A percentile compares a stretch with the other conserved stretches of the same genome.
These are phyloP conservation scores for Steccherinum ochraceum DNA, from an alignment of 768 basidiomycete species.

Conservation along the genomic window DNA sequence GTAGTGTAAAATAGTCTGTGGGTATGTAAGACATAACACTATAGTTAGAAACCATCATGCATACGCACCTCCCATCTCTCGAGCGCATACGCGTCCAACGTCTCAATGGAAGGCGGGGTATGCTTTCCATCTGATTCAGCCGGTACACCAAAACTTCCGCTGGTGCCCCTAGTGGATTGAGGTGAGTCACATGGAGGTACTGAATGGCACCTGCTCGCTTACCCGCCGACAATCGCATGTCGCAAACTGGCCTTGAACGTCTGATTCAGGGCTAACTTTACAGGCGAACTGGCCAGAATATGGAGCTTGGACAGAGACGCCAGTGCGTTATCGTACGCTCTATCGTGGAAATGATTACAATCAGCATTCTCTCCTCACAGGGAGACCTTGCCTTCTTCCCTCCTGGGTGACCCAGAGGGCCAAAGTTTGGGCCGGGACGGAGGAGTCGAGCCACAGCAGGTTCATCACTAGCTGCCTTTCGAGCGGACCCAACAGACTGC, in stretches of 20 bases:
- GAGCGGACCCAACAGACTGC: conserved; percentile 67
- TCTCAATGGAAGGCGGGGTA: conserved; percentile 45
- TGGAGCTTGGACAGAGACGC: conserved; percentile 58
- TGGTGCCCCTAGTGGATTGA: conserved; percentile 50
- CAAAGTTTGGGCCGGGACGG: conserved; percentile 63
- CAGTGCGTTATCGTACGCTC: conserved; percentile 68
- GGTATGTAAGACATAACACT: conserved; percentile 1
- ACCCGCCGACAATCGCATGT: conserved; percentile 88
- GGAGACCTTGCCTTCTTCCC: conserved; percentile 55
- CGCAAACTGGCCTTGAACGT: conserved; percentile 77
- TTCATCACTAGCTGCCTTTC: conserved; percentile 87
- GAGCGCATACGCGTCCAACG: conserved; percentile 74
- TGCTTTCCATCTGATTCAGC: conserved; percentile 60
- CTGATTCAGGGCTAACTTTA: conserved; percentile 62
- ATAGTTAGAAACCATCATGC: not conserved
- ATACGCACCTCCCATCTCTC: conserved; percentile 83
- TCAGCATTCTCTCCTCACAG: too few species aligned
- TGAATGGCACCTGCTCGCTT: conserved; percentile 17
- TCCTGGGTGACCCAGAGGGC: conserved; percentile 71
- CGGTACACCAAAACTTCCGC: conserved; percentile 80
- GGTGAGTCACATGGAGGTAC: not conserved
- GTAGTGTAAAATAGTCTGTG: conserved; percentile 90
- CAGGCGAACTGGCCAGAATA: conserved; percentile 54
- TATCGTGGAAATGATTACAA: conserved; percentile 22
- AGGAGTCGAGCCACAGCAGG: conserved; percentile 79